Conservation (phyloP, 2,329 filamentous ascomycete species). For the Dactylonectria macrodidyma region DNA sequence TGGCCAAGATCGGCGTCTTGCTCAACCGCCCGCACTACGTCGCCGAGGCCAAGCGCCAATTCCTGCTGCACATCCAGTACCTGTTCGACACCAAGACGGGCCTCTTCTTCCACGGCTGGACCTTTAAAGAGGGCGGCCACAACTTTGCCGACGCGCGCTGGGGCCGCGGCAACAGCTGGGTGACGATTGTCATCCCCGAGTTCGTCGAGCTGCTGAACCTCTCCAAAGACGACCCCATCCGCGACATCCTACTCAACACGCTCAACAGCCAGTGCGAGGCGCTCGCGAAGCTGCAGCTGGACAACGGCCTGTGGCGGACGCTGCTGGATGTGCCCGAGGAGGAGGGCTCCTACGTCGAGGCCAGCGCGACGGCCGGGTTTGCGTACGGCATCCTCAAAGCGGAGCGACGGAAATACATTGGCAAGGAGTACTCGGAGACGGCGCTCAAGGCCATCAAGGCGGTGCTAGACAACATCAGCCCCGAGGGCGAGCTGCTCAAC, state of each 20-base stretch:
- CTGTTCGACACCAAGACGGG: slow-evolving; percentile 81
- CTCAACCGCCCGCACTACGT: slow-evolving; percentile 80
- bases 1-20: slow-evolving; percentile 84
- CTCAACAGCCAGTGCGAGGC: slow-evolving; percentile 79
- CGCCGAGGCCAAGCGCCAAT: slow-evolving; percentile 83
- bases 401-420: slow-evolving; percentile 78
- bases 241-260: slow-evolving; percentile 71
- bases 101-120: slow-evolving; percentile 88
- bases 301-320: slow-evolving; percentile 80
- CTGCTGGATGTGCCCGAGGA: slow-evolving; percentile 76
- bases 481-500: slow-evolving; percentile 78
- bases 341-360: slow-evolving; percentile 82
- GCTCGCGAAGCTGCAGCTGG: slow-evolving; percentile 71
- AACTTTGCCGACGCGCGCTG: slow-evolving; percentile 72
- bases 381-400: slow-evolving; percentile 86
- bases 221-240: slow-evolving; percentile 73
- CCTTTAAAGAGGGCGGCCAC: slow-evolving; percentile 77
- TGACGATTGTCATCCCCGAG: slow-evolving; percentile 88
- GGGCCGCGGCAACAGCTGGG: slow-evolving; percentile 78
- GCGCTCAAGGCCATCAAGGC: slow-evolving; percentile 78
- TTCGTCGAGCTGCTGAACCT: slow-evolving; percentile 82
- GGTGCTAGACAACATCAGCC: slow-evolving; percentile 76
- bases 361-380: slow-evolving; percentile 85
- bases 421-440: slow-evolving; percentile 70
- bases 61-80: slow-evolving; percentile 84